Percentiles rank a stretch among this genome's conserved stretches.
Evolutionary conservation across 1,284 basidiomycete species (phyloP).

Genomic region (Ustilago cynodontis): DNA sequence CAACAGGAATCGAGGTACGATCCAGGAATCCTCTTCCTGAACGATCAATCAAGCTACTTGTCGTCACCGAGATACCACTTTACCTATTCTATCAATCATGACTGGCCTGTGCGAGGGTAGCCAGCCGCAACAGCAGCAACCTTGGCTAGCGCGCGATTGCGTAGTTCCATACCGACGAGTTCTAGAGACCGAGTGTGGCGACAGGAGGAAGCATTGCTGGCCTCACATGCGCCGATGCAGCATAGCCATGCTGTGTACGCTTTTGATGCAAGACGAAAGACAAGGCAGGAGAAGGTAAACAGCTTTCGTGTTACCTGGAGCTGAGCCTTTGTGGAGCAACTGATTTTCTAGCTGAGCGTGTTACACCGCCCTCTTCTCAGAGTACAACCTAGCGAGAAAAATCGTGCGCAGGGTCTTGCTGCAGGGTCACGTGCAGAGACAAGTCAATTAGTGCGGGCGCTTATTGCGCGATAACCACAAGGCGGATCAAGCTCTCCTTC

Average conservation of each 20-base stretch:
- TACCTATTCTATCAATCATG: neutral
- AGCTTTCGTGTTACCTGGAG: too few relatives aligned
- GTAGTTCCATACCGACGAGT: neutral
- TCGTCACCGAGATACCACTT: neutral
- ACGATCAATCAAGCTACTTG: neutral
- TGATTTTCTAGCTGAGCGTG: neutral
- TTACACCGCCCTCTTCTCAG: neutral
- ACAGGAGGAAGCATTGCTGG: neutral
- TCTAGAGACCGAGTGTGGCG: neutral
- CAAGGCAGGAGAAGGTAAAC: neutral
- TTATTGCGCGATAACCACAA: slow-evolving; percentile 1
- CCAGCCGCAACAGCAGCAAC: neutral
- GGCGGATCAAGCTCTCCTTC: neutral
- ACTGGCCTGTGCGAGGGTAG: neutral
- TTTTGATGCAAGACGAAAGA: neutral
- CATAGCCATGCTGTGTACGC: neutral
- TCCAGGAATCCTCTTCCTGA: neutral
- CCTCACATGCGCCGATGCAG: neutral
- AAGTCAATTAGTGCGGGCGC: slow-evolving; percentile 53
- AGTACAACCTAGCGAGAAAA: neutral
- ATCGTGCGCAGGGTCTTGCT: slow-evolving; percentile 31
- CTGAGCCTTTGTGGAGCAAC: too few relatives aligned
- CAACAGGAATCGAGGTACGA: neutral
- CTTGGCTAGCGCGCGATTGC: neutral
- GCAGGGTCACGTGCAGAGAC: slow-evolving; percentile 49